Evolutionary conservation across 805 yeast species (phyloP), one percentile per base, ranked within the genome.

Genomic region (Metschnikowia bowlesiae): DNA sequence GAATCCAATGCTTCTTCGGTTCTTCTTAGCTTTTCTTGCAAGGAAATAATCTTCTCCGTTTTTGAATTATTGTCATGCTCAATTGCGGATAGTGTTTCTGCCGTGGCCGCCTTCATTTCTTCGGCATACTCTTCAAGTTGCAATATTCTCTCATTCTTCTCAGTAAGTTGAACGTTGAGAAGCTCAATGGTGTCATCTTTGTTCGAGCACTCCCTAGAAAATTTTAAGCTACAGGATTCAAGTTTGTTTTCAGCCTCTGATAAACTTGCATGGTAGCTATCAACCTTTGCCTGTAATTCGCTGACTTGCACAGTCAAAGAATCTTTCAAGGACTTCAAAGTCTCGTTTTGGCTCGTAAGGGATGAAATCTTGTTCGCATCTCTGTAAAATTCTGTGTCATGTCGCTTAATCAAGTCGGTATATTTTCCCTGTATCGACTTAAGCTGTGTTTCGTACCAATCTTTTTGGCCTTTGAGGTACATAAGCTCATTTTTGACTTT

Each of bases 121-220:
- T 75, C 76, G 16, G 76, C 65, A 38, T 75, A 69, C 0, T 57
- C 54, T 53, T 85, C 89, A 22, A 87, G 67, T 46, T 81, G 79
- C 0, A 63, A 60, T 8, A 86, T 74, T 49, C 91, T 73, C 2
- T 66, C 65, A 41, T 73, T 69, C 18, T 82, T 73, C 47, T 83
- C 85, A 3, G 72, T 71, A 6, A 80, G 74, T 73, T 77, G 75
- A 6, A 68, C 52, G 46, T 83, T 82, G 48, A 84, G 71, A 14
- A 87, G 67, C 39, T 78, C 81, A 5, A 81, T 70, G 36, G 84
- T 65, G 45, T 86, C 81, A 45, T 84, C 84, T 63, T 85, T 88
- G 41, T 80, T 66, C 2, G 80, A 54, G 5, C 69, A 45, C 48
- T 73, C 76, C 47, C 63, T 67, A n/a, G 63, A 50, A 16, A 65